Evolutionary conservation across 1,284 basidiomycete species (phyloP).

Genomic region (Malassezia psittaci): DNA sequence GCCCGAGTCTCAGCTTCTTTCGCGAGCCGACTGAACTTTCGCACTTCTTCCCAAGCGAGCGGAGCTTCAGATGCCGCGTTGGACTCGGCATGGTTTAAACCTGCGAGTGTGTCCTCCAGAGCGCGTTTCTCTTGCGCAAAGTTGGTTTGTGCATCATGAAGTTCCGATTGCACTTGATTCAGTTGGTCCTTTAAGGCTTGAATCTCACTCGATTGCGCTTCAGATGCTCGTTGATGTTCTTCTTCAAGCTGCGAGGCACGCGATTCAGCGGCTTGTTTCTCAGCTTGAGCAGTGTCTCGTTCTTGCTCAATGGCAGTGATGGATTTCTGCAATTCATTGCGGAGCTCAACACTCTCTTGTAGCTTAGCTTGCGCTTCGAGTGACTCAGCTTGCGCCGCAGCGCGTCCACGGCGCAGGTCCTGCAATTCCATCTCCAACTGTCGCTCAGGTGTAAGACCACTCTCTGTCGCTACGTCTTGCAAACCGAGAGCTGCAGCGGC

Average conservation of each 20-base stretch:
- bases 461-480: neutral
- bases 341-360: conserved; percentile 59
- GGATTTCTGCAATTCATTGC: conserved; percentile 51
- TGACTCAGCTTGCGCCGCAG: conserved; percentile 24
- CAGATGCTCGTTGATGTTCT: conserved; percentile 50
- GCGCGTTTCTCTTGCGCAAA: conserved; percentile 58
- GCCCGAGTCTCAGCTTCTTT: conserved; percentile 69
- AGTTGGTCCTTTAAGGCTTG: conserved; percentile 54
- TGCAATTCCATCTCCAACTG: conserved; percentile 74
- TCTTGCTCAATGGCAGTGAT: conserved; percentile 59
- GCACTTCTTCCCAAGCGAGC: conserved; percentile 38
- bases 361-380: conserved; percentile 6
- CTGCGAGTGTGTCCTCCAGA: conserved; percentile 41
- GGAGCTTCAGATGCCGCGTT: conserved; percentile 55
- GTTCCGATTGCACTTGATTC: conserved; percentile 52
- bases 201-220: conserved; percentile 55
- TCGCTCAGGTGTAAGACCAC: conserved; percentile 57
- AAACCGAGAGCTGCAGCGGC: conserved; percentile 25
- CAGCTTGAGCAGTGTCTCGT: conserved; percentile 57
- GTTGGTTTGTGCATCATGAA: conserved; percentile 53
- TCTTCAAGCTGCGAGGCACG: conserved; percentile 62
- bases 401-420: conserved; percentile 45
- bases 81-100: conserved; percentile 36
- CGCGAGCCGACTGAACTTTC: conserved; percentile 58
- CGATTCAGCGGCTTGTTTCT: conserved; percentile 52